Percentiles rank a stretch among this genome's conserved stretches.
Conservation (phyloP, 352 stramenopile species). For the Pythium coloratum region DNA sequence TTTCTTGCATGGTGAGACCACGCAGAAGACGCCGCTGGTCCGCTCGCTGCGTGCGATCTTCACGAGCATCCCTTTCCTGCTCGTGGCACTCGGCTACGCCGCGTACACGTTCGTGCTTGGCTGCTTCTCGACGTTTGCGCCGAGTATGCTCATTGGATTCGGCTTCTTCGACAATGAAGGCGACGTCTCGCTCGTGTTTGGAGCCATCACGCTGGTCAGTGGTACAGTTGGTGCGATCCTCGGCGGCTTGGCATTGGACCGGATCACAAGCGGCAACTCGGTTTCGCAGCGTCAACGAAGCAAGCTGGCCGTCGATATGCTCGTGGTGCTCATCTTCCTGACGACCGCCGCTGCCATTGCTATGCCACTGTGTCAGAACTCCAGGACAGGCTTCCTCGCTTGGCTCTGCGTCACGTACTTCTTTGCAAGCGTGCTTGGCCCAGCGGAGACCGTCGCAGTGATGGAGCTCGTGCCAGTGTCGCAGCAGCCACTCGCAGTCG, state of each 20-base stretch:
- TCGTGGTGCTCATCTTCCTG: conserved; percentile 67
- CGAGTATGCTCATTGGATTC: conserved; percentile 87
- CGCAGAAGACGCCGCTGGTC: conserved; percentile 40
- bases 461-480: conserved; percentile 89
- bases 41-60: conserved; percentile 62
- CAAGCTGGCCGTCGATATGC: conserved; percentile 52
- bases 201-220: conserved; percentile 70
- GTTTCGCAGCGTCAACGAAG: conserved; percentile 38
- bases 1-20: neutral
- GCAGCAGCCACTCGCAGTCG: conserved; percentile 89
- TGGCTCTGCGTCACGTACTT: conserved; percentile 69
- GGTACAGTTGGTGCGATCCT: conserved; percentile 88
- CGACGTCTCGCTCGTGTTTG: conserved; percentile 85
- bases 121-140: conserved; percentile 84
- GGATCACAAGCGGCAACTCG: conserved; percentile 36
- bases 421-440: conserved; percentile 65
- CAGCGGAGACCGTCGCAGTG: conserved; percentile 83
- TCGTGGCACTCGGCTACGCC: conserved; percentile 80
- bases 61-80: conserved; percentile 66
- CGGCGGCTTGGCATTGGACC: conserved; percentile 79
- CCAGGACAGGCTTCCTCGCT: conserved; percentile 53
- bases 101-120: conserved; percentile 88
- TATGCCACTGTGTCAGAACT: conserved; percentile 55
- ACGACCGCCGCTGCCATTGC: conserved; percentile 60
- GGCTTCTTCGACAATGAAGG: conserved; percentile 85